Evolutionary conservation across 495 filamentous ascomycete species (phyloP), one percentile per base, ranked within the genome.

Genomic region (Trichoderma asperelloides): DNA sequence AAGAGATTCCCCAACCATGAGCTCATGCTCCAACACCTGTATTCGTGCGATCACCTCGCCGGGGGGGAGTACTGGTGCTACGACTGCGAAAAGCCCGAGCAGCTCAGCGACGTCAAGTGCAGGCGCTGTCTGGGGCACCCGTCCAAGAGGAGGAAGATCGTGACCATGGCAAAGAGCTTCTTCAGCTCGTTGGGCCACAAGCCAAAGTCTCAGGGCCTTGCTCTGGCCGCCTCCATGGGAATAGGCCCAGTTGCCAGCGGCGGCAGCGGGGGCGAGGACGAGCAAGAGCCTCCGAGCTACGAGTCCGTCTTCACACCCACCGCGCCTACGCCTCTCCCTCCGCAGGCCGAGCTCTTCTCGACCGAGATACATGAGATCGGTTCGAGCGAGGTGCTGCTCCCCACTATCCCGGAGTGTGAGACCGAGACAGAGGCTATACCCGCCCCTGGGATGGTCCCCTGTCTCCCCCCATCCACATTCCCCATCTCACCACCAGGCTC

Each of bases 131-230:
- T 78, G n/a, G 75, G 78, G 2, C 80, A 80, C 27, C 76, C 75
- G 15, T 80, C 79, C 16, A 82, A 78, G 70, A 74, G 79, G 75
- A 77, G 71, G 71, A 78, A 78, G 66, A 80, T 82, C 21, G 69
- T 82, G 41, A 74, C 72, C 65, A 75, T 82, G 75, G 80, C 80
- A 40, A 82, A 77, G 72, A 79, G 69, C 64, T 78, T 82, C 72
- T 82, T 82, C 72, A 78, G 79, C 63, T 76, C 73, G 39, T 72
- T 82, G 27, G 80, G 80, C 11, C 79, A 79, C 64, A 82, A 77
- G 68, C 41, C 30, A 21, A 40, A 57, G 49, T 39, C 39, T 9
- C 66, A n/a, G 47, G 21, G 62, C 18, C 33, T 64, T 30, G 40
- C 28, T 15, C 27, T 64, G 62, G 18, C 15, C 15, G 62, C 62